Conservation (phyloP, 2,329 filamentous ascomycete genomes). For the Talaromyces sp. region DNA sequence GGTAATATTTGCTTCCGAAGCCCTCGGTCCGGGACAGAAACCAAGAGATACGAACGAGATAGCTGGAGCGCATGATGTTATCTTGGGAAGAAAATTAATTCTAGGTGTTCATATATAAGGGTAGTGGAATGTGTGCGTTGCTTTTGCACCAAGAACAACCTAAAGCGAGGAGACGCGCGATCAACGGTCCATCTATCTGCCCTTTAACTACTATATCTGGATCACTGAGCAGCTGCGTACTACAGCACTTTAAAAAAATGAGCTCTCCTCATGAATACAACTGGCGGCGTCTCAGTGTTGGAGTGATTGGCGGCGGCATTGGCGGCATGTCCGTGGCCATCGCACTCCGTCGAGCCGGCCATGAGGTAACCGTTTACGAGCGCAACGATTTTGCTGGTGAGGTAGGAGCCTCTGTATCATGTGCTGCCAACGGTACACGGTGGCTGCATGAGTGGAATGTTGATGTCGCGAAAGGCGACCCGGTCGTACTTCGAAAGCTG, state of each 20-base stretch:
- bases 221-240: neutral
- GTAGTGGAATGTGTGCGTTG: neutral
- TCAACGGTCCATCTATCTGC: neutral
- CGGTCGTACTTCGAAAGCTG: conserved; percentile 60
- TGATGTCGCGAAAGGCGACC: conserved; percentile 60
- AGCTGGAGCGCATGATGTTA: neutral
- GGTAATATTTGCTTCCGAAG: neutral
- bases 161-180: neutral
- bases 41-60: neutral
- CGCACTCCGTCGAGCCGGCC: conserved; percentile 50
- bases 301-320: conserved; percentile 50
- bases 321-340: conserved; percentile 51
- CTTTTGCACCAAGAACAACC: neutral
- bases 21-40: neutral
- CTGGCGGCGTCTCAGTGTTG: conserved; percentile 46
- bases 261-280: neutral
- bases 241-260: neutral
- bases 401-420: conserved; percentile 63
- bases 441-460: conserved; percentile 68
- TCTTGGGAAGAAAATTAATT: neutral
- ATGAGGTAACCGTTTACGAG: conserved; percentile 61
- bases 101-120: neutral
- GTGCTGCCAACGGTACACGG: conserved; percentile 65
- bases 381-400: conserved; percentile 63
- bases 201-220: neutral